A percentile compares a stretch with the other conserved stretches of the same genome.
These are phyloP conservation scores for Myriangium duriaei DNA, from an alignment of 2,329 filamentous ascomycete genomes.

Conservation along the genomic window DNA sequence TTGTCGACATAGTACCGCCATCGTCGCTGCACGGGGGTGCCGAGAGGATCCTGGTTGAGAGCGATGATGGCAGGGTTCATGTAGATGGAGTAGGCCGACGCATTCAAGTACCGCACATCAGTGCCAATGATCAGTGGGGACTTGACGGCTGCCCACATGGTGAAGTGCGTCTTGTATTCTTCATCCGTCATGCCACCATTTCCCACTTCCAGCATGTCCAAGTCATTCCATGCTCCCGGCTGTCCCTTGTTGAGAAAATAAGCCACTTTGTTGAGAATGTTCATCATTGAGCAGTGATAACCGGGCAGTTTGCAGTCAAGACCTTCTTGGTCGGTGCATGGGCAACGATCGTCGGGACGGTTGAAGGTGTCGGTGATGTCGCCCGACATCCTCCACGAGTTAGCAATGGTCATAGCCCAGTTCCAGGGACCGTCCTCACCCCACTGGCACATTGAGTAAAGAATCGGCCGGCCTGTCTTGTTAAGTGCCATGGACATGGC, in stretches of 20 bases:
- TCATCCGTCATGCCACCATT: constrained; percentile 29
- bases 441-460: constrained; percentile 28
- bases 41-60: constrained; percentile 36
- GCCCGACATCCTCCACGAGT: constrained; percentile 35
- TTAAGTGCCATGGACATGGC: constrained; percentile 38
- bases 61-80: constrained; percentile 38
- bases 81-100: constrained; percentile 33
- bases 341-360: constrained; percentile 30
- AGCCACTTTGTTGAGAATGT: constrained; percentile 38
- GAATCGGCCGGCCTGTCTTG: constrained; percentile 31
- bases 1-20: constrained; percentile 34
- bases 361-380: constrained; percentile 37
- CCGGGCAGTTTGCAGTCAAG: constrained; percentile 33
- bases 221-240: constrained; percentile 36
- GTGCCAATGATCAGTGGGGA: constrained; percentile 38
- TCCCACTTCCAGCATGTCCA: constrained; percentile 38
- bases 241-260: constrained; percentile 29
- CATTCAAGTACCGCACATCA: constrained; percentile 28
- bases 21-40: constrained; percentile 29
- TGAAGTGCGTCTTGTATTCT: constrained; percentile 34
- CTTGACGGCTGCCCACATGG: constrained; percentile 38
- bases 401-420: constrained; percentile 38
- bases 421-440: constrained; percentile 25
- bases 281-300: constrained; percentile 38
- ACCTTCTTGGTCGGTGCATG: constrained; percentile 27